Evolutionary conservation across 1,139 yeast genomes (phyloP).

Genomic region (Blastobotrys serpentis): DNA sequence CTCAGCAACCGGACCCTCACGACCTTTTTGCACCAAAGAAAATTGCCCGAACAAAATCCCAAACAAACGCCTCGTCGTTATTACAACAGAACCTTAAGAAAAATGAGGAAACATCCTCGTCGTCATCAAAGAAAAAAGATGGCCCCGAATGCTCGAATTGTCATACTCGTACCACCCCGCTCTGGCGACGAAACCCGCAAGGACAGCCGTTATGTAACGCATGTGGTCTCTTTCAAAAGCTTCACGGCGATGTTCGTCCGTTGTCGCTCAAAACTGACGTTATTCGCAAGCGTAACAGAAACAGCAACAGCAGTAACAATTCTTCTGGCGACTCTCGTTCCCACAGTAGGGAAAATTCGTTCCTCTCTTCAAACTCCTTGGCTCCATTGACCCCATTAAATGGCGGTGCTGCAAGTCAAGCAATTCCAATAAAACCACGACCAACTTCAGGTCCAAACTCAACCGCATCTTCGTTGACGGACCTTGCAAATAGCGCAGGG

Average conservation of each 20-base stretch:
- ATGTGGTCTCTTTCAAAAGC: constrained; percentile 81
- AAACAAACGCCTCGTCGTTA: constrained; percentile 27
- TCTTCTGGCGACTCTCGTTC: constrained; percentile 10
- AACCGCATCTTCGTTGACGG: constrained; percentile 1
- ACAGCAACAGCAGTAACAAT: constrained; percentile 14
- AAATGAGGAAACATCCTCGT: constrained; percentile 14
- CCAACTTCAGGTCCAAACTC: constrained; percentile 12
- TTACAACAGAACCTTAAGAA: constrained; percentile 22
- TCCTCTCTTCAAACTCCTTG: constrained; percentile 13
- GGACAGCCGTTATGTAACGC: constrained; percentile 93
- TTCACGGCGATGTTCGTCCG: constrained; percentile 91
- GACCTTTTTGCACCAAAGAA: constrained; percentile 26
- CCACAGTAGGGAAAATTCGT: constrained; percentile 19
- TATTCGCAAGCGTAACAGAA: constrained; percentile 65
- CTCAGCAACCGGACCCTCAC: constrained; percentile 7
- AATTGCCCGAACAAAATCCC: constrained; percentile 32
- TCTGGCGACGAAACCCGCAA: constrained; percentile 88
- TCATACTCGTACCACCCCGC: constrained; percentile 84
- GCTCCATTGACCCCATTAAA: constrained; percentile 18
- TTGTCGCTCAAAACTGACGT: constrained; percentile 85
- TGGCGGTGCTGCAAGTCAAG: constrained; percentile 14
- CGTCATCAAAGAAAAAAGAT: constrained; percentile 13
- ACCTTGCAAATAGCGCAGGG: constrained; percentile 8
- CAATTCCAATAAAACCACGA: constrained; percentile 16
- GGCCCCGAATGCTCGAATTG: constrained; percentile 68